A percentile compares a stretch with the other conserved stretches of the same genome.
Conservation (phyloP, 1,284 basidiomycete species). For the Apiotrichum laibachii region DNA sequence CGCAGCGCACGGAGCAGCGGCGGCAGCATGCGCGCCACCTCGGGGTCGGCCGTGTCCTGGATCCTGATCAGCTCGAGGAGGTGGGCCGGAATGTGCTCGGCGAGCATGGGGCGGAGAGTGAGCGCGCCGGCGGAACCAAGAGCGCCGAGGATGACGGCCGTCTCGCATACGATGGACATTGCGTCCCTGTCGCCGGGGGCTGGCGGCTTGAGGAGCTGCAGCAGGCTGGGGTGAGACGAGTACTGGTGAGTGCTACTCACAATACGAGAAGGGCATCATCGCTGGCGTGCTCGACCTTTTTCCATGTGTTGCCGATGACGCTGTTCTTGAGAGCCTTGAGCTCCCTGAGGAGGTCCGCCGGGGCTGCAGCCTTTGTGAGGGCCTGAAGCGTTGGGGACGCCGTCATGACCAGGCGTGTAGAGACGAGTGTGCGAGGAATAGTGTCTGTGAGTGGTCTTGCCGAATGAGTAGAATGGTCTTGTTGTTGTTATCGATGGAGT, state of each 20-base stretch:
- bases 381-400: conserved; percentile 15
- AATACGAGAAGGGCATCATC: conserved; percentile 35
- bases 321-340: conserved; percentile 51
- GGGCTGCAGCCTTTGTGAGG: conserved; percentile 8
- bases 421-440: not conserved
- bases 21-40: conserved; percentile 25
- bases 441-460: too few species aligned
- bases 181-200: conserved; percentile 4
- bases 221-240: conserved; percentile 16
- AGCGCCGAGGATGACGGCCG: conserved; percentile 49
- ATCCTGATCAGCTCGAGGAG: conserved; percentile 31
- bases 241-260: conserved; percentile 22
- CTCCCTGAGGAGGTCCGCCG: conserved; percentile 25
- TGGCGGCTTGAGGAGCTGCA: conserved; percentile 21
- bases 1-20: conserved; percentile 39
- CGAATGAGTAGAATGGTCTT: not conserved
- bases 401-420: conserved; percentile 11
- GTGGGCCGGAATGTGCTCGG: conserved; percentile 24
- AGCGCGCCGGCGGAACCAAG: conserved; percentile 44
- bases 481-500: not conserved
- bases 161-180: conserved; percentile 40
- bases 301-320: conserved; percentile 50
- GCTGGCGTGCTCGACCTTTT: conserved; percentile 47
- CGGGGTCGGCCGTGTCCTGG: conserved; percentile 11
- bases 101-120: conserved; percentile 37